phyloP scores from a whole-genome alignment of 108 stramenopile species.

The Cyclotella sp. region DNA sequence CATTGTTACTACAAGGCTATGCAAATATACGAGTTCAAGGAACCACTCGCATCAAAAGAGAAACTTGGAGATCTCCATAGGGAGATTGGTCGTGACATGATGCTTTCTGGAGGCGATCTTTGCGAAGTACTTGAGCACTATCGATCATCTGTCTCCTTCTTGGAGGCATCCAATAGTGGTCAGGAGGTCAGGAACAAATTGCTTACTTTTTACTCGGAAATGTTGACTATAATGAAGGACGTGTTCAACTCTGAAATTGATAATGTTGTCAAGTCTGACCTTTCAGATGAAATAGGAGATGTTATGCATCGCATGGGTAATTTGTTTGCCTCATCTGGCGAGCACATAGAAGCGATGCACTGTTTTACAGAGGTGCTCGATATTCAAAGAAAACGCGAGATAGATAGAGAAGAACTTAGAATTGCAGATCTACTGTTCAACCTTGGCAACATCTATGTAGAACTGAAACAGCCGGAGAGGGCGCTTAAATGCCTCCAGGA shows the following conservation, averaged over 20 bases:
- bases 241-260: conserved; percentile 31
- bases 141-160: conserved; percentile 45
- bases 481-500: conserved; percentile 51
- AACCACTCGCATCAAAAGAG: conserved; percentile 30
- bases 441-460: conserved; percentile 55
- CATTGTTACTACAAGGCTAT: conserved; percentile 52
- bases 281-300: conserved; percentile 49
- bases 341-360: conserved; percentile 46
- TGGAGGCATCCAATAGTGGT: conserved; percentile 37
- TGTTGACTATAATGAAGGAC: conserved; percentile 44
- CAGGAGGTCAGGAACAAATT: conserved; percentile 35
- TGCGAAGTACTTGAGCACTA: conserved; percentile 50
- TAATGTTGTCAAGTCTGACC: conserved; percentile 26
- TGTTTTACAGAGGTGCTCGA: conserved; percentile 50
- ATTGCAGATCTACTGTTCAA: conserved; percentile 62
- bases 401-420: conserved; percentile 47
- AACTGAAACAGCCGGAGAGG: conserved; percentile 31
- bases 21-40: conserved; percentile 42
- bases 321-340: conserved; percentile 46
- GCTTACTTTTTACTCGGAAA: conserved; percentile 46
- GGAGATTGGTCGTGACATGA: conserved; percentile 41
- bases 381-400: conserved; percentile 32
- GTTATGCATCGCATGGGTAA: conserved; percentile 60
- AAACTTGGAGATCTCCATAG: conserved; percentile 50
- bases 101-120: conserved; percentile 41